These are phyloP conservation scores for Diaporthe helianthi DNA, from an alignment of 2,329 filamentous ascomycete species.

Conservation along the genomic window DNA sequence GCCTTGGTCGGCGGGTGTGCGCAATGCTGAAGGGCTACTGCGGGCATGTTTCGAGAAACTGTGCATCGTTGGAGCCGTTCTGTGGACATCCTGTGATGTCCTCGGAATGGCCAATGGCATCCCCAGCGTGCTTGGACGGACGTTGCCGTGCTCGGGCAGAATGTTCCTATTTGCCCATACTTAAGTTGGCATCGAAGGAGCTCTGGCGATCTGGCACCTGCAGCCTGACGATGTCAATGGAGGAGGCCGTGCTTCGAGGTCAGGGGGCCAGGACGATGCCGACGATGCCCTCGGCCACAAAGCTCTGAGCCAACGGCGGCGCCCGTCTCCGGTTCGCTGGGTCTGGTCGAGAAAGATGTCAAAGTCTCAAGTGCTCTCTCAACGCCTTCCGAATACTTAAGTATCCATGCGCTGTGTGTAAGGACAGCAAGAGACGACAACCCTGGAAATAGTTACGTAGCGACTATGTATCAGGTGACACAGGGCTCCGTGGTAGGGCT, in stretches of 20 bases:
- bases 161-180: too few relatives aligned
- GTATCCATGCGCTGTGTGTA: constrained; percentile 4
- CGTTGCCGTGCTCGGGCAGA: neutral
- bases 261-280: neutral
- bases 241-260: neutral
- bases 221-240: neutral
- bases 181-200: neutral
- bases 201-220: neutral
- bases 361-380: neutral
- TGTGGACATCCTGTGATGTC: neutral
- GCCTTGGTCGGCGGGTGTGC: neutral
- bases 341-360: neutral
- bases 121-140: neutral
- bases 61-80: constrained; percentile 15
- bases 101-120: neutral
- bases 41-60: neutral
- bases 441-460: neutral
- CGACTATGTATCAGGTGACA: constrained; percentile 2
- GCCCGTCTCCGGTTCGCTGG: neutral
- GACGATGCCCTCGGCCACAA: neutral
- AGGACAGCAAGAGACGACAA: neutral
- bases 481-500: too few relatives aligned
- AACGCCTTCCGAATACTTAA: constrained; percentile 11
- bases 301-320: neutral
- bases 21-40: neutral